Evolutionary conservation across 1,139 yeast species (phyloP).

Genomic region (Candida tetrigidarum): DNA sequence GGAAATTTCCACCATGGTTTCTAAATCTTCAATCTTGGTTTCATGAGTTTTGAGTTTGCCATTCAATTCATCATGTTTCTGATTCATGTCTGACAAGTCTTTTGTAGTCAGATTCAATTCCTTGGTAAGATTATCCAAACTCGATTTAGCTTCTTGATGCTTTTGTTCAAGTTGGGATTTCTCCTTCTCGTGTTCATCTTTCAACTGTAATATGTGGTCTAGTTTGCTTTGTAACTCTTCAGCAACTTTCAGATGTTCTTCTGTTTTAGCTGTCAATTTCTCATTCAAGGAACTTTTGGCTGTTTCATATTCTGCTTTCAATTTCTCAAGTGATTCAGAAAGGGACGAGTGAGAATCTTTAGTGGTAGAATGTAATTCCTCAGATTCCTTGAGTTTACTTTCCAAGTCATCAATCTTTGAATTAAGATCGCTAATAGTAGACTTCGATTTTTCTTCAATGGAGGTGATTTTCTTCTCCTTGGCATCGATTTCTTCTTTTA

Average conservation of each 20-base stretch:
- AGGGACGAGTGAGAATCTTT: slow-evolving; percentile 1
- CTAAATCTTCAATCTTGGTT: slow-evolving; percentile 12
- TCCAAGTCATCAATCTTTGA: slow-evolving; percentile 22
- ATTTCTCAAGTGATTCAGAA: background rate
- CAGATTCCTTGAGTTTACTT: slow-evolving; percentile 8
- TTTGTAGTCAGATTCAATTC: slow-evolving; percentile 4
- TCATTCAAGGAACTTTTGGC: slow-evolving; percentile 1
- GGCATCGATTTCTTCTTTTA: slow-evolving; percentile 10
- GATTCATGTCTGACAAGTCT: background rate
- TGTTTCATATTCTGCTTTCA: slow-evolving; percentile 6
- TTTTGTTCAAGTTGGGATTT: slow-evolving; percentile 9
- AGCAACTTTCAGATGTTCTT: slow-evolving; percentile 10
- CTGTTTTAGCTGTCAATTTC: slow-evolving; percentile 11
- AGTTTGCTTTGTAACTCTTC: slow-evolving; percentile 13
- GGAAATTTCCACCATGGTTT: slow-evolving; percentile 12
- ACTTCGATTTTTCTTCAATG: slow-evolving; percentile 19
- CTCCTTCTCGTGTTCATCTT: slow-evolving; percentile 12
- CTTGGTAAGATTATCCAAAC: slow-evolving; percentile 2
- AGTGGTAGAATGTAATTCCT: background rate
- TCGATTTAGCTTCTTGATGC: slow-evolving; percentile 1
- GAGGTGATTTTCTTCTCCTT: slow-evolving; percentile 13
- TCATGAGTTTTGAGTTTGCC: slow-evolving; percentile 9
- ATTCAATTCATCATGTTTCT: slow-evolving; percentile 9
- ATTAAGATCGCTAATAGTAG: slow-evolving; percentile 11
- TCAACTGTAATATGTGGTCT: slow-evolving; percentile 8